These are phyloP conservation scores for Cetradonia linearis DNA, from an alignment of 495 filamentous ascomycete species.

Conservation along the genomic window DNA sequence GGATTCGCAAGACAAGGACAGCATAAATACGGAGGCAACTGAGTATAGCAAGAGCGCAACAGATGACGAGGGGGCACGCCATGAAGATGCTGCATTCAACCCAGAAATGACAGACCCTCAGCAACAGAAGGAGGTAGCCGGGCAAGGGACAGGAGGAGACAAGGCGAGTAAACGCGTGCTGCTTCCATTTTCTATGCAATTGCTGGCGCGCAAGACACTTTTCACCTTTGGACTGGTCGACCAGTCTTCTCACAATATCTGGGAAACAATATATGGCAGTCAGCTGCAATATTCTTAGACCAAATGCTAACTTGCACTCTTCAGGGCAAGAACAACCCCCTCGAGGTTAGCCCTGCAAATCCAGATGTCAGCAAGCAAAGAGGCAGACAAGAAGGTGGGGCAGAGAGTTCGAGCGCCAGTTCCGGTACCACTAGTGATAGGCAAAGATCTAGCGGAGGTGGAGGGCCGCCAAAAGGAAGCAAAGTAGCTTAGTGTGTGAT, in stretches of 20 bases:
- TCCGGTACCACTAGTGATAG: constrained; percentile 28
- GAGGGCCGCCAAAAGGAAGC: constrained; percentile 39
- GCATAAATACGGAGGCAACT: constrained; percentile 42
- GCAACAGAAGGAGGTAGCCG: constrained; percentile 35
- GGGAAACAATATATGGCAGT: background rate
- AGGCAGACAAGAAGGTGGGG: constrained; percentile 37
- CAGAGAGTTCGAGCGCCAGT: constrained; percentile 31
- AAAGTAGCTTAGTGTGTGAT: constrained; percentile 22
- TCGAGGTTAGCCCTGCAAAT: constrained; percentile 53
- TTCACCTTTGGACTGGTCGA: background rate
- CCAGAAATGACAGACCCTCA: constrained; percentile 49
- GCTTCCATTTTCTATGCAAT: background rate
- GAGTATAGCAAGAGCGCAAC: constrained; percentile 51
- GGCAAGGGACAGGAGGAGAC: constrained; percentile 31
- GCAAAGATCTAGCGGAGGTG: constrained; percentile 36
- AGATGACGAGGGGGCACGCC: constrained; percentile 43
- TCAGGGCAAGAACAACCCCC: constrained; percentile 33
- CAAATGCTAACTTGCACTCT: background rate
- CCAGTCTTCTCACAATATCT: background rate
- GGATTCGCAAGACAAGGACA: constrained; percentile 42
- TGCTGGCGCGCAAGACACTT: background rate
- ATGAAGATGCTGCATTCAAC: constrained; percentile 46
- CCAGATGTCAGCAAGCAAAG: constrained; percentile 44
- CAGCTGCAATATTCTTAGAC: background rate
- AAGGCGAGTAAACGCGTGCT: constrained; percentile 23